These are phyloP conservation scores for Drechslerella stenobrocha DNA, from an alignment of 2,329 filamentous ascomycete species.

Conservation along the genomic window DNA sequence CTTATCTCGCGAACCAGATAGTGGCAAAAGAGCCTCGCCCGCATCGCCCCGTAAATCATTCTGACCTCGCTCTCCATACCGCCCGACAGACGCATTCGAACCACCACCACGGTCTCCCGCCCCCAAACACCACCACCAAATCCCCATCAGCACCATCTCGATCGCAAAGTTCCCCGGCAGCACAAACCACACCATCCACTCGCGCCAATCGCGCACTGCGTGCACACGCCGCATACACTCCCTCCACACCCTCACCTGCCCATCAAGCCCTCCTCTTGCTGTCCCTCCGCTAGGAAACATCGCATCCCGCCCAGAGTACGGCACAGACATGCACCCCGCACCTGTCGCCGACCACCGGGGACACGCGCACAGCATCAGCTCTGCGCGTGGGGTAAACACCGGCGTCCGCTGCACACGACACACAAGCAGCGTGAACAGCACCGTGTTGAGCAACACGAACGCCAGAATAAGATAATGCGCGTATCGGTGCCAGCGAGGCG, in stretches of 20 bases:
- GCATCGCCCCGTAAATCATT: too few relatives aligned
- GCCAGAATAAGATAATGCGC: background rate
- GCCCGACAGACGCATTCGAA: too few relatives aligned
- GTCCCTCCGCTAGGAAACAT: too few relatives aligned
- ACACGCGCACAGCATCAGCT: conserved; percentile 1
- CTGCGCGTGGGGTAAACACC: background rate
- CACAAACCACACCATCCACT: conserved; percentile 28
- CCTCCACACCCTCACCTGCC: too few relatives aligned
- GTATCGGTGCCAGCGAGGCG: too few relatives aligned
- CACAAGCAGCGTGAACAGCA: conserved; percentile 14
- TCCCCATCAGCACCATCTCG: conserved; percentile 11
- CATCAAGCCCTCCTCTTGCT: too few relatives aligned
- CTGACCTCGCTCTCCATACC: too few relatives aligned
- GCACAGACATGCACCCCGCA: too few relatives aligned
- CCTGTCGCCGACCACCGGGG: background rate
- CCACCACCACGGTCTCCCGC: too few relatives aligned
- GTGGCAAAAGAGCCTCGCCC: too few relatives aligned
- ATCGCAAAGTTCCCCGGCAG: conserved; percentile 20
- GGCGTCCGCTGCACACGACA: conserved; percentile 13
- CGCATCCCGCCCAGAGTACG: too few relatives aligned
- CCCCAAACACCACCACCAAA: conserved; percentile 32
- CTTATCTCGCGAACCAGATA: too few relatives aligned
- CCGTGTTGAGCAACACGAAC: conserved; percentile 27
- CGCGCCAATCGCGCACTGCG: conserved; percentile 16
- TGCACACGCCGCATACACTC: conserved; percentile 17